These are phyloP conservation scores for Viridothelium virens DNA, from an alignment of 495 filamentous ascomycete genomes.

Conservation along the genomic window DNA sequence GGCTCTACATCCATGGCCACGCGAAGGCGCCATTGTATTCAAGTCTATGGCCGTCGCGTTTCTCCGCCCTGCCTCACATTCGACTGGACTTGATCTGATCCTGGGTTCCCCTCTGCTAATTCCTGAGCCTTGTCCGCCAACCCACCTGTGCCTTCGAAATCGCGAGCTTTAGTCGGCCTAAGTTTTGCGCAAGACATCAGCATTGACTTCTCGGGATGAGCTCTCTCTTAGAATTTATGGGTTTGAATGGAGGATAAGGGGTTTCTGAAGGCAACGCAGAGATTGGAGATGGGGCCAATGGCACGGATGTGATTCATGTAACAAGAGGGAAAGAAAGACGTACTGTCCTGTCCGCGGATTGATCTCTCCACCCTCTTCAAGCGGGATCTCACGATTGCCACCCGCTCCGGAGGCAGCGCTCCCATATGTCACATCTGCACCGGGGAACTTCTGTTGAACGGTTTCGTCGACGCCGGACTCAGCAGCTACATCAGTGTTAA, in stretches of 20 bases:
- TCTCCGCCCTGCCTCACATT: conserved; percentile 35
- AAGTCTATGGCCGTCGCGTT: background rate
- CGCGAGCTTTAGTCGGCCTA: conserved; percentile 39
- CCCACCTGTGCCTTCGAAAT: conserved; percentile 47
- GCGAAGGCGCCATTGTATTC: background rate
- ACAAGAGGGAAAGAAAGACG: conserved; percentile 54
- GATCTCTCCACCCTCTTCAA: conserved; percentile 45
- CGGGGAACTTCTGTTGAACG: conserved; percentile 41
- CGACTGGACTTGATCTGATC: conserved; percentile 39
- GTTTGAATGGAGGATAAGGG: too few relatives aligned
- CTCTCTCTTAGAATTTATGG: too few relatives aligned
- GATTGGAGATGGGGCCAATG: conserved; percentile 64
- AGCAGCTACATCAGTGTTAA: conserved; percentile 30
- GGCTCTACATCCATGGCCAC: background rate
- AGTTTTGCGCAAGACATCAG: background rate
- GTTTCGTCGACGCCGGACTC: conserved; percentile 49
- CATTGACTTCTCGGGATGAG: too few relatives aligned
- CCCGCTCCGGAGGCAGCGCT: conserved; percentile 42
- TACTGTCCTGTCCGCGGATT: conserved; percentile 42
- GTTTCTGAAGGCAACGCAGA: conserved; percentile 25
- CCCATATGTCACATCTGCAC: conserved; percentile 41
- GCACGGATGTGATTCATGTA: conserved; percentile 51
- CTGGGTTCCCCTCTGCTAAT: conserved; percentile 35
- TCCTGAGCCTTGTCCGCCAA: conserved; percentile 44
- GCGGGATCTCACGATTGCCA: conserved; percentile 48